phyloP scores from a whole-genome alignment of 192 early-diverging fungal species.

The Physocladia obscura region DNA sequence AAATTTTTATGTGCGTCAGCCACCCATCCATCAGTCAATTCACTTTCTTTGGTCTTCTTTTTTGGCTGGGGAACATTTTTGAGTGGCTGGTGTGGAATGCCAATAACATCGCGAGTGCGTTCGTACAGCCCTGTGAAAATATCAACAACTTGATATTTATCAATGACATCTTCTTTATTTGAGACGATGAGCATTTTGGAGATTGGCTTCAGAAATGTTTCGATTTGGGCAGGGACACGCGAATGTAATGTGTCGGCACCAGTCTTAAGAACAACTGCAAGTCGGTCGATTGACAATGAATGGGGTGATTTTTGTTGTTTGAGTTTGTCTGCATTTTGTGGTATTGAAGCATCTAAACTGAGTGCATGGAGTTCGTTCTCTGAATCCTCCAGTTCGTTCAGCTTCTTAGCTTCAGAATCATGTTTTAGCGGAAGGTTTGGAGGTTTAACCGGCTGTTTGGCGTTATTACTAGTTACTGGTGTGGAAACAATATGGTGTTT shows the following conservation, averaged over 20 bases:
- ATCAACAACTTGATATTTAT: slow-evolving; percentile 44
- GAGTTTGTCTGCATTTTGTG: no score
- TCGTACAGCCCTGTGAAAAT: slow-evolving; percentile 48
- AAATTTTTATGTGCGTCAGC: slow-evolving; percentile 59
- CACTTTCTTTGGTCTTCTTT: not conserved
- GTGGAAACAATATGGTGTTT: no score
- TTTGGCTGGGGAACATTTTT: not conserved
- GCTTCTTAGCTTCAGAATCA: no score
- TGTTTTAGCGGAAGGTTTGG: no score
- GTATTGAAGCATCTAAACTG: no score
- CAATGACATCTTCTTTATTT: slow-evolving; percentile 42
- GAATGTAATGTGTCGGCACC: slow-evolving; percentile 45
- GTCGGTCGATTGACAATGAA: no score
- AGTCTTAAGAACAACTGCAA: slow-evolving; percentile 53
- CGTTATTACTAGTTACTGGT: no score
- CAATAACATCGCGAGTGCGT: slow-evolving; percentile 1
- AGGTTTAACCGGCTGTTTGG: no score
- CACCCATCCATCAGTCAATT: slow-evolving; percentile 10
- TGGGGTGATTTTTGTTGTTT: no score
- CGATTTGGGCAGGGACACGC: slow-evolving; percentile 45
- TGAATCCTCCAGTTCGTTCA: no score
- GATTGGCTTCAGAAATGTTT: slow-evolving; percentile 41
- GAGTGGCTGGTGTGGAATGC: not conserved
- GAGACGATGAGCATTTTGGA: slow-evolving; percentile 54
- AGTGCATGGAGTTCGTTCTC: no score